These are phyloP conservation scores for Thinopyrum obtusiflorum DNA, from an alignment of 202 grass and related monocot species.

Conservation along the genomic window DNA sequence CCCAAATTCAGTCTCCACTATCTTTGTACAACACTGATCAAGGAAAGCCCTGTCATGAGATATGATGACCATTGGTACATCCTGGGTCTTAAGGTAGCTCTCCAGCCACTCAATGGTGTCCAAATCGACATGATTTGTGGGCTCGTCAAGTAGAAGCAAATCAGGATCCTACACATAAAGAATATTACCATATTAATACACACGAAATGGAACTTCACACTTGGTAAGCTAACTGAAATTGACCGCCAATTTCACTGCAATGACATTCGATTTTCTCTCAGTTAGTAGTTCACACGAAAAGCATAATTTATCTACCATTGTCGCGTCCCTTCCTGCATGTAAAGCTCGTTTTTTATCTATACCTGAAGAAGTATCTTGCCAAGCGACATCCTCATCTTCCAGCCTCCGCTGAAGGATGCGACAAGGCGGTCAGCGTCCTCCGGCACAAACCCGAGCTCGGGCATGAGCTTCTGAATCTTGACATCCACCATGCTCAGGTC, in stretches of 20 bases:
- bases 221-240: neutral
- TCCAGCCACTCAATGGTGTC: conserved; percentile 98
- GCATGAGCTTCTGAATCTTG: conserved; percentile 93
- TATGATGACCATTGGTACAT: conserved; percentile 97
- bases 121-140: conserved; percentile 94
- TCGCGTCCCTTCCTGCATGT: neutral
- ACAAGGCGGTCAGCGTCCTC: conserved; percentile 84
- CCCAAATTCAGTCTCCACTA: conserved; percentile 93
- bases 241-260: neutral
- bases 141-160: conserved; percentile 90
- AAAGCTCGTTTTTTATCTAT: neutral
- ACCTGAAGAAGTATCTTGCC: conserved; percentile 99
- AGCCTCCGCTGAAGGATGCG: conserved; percentile 85
- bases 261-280: neutral
- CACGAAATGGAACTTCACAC: neutral
- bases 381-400: conserved; percentile 98
- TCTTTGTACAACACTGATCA: conserved; percentile 88
- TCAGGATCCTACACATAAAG: conserved; percentile 77
- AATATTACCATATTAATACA: neutral
- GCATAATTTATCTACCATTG: neutral
- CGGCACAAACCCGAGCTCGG: conserved; percentile 66
- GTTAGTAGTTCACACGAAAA: neutral
- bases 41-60: conserved; percentile 97
- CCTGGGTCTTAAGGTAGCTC: conserved; percentile 76
- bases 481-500: conserved; percentile 74